Evolutionary conservation across 2,329 filamentous ascomycete genomes (phyloP), one percentile per base, ranked within the genome.

Genomic region (Cladophialophora yegresii): DNA sequence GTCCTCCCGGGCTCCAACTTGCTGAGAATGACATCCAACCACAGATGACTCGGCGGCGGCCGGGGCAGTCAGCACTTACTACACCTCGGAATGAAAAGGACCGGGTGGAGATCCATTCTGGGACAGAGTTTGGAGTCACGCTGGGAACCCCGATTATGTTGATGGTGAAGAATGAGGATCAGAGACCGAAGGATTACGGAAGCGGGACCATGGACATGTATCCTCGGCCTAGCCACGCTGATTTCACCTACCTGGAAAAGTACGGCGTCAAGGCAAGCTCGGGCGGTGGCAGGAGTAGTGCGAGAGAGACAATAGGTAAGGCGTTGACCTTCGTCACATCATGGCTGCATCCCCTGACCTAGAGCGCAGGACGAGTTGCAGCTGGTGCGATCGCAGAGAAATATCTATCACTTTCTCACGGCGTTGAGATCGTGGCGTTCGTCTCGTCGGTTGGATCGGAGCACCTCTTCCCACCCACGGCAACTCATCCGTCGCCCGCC

Each of bases 191-290:
- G 75, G 95, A 99, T 81, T 98, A 98, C 79, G 90, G 90, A 62
- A 86, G 87, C 79, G 65, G 62, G 13, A 96, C 93, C 32, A 97
- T 97, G 86, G 91, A 98, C 78, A 80, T 87, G 67, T 98, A 89
- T 83, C 95, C 95, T 4, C 86, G 95, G 58, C 95, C 93, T 40
- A 92, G 88, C 75, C 95, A 98, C 79, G 93, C 95, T 65, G 93
- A 98, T 79, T 97, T 90, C 86, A 98, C 95, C 66, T 98, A 98
- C 80, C 84, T 96, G 66, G 91, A 96, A 78, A 98, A 98, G 81
- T 99, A 99, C 77, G 93, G 93, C 63, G 88, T 96, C 71, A 96
- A 96, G 82, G 92, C 95, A 43, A 91, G 87, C 76, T 92, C 88
- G 67, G 93, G 95, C 64, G 93, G 95, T 71, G 93, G 95, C 60